Percentiles rank a stretch among this genome's conserved stretches.
Evolutionary conservation across 2,329 filamentous ascomycete genomes (phyloP).

Genomic region (Camillea tinctor): DNA sequence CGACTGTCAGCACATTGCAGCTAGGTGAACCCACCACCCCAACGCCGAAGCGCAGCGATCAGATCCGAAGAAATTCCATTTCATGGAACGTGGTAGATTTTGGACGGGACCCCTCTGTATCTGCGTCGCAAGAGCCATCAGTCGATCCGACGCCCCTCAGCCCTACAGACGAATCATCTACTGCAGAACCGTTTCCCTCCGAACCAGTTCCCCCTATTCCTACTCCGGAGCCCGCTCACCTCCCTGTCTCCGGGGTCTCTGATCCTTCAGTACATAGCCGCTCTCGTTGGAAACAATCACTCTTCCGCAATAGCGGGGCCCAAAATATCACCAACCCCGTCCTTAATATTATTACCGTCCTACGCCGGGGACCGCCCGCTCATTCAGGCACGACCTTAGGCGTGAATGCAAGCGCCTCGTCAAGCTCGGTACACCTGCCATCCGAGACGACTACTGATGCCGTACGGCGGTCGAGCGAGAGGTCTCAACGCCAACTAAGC

Average conservation of each 20-base stretch:
- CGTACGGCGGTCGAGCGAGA: conserved; percentile 44
- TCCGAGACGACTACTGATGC: conserved; percentile 30
- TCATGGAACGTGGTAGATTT: conserved; percentile 28
- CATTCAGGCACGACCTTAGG: not conserved
- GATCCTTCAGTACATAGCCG: conserved; percentile 2
- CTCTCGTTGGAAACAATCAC: conserved; percentile 10
- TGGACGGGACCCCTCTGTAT: conserved; percentile 8
- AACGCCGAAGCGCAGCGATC: conserved; percentile 3
- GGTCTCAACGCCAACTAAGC: conserved; percentile 66
- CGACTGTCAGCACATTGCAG: conserved; percentile 28
- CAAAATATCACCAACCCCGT: conserved; percentile 14
- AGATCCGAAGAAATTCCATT: conserved; percentile 15
- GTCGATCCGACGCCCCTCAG: conserved; percentile 4
- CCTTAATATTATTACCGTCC: conserved; percentile 10
- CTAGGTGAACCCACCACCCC: conserved; percentile 16
- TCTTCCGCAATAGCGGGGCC: conserved; percentile 1
- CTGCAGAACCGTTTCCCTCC: not conserved
- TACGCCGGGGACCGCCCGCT: conserved; percentile 10
- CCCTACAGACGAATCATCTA: conserved; percentile 9
- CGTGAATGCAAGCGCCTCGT: conserved; percentile 1
- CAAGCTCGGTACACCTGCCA: conserved; percentile 17
- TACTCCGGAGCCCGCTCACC: conserved; percentile 5
- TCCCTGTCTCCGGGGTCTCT: not conserved
- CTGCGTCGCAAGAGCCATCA: conserved; percentile 1
- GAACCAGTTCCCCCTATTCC: conserved; percentile 5